Percentiles rank a stretch among this genome's conserved stretches.
Evolutionary conservation across 73 alveolate species (phyloP).

Genomic region (Paramecium octaurelia): DNA sequence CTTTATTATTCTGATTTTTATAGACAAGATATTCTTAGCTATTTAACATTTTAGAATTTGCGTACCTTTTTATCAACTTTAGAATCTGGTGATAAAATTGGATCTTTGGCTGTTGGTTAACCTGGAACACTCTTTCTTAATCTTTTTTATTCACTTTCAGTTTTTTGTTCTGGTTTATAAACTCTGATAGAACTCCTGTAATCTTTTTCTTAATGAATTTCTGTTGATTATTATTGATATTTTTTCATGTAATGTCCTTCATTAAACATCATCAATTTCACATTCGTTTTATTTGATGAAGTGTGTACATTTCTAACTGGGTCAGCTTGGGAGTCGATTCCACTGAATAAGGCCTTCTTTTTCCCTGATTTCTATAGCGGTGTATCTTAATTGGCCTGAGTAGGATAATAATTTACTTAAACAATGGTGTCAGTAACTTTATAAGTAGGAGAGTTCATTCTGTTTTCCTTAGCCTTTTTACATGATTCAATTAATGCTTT

Average conservation of each 20-base stretch:
- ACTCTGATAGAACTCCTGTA: neutral
- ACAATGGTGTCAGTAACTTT: neutral
- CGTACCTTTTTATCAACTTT: neutral
- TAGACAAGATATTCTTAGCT: neutral
- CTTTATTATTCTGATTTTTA: neutral
- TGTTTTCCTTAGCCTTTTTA: neutral
- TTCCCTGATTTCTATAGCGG: neutral
- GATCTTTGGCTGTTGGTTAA: neutral
- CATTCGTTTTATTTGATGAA: neutral
- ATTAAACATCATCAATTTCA: neutral
- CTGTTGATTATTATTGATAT: neutral
- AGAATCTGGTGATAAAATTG: slow-evolving; percentile 17
- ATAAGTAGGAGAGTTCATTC: slow-evolving; percentile 1
- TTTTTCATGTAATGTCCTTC: slow-evolving; percentile 35
- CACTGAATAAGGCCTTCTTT: neutral
- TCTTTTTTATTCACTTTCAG: neutral
- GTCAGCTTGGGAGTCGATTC: neutral
- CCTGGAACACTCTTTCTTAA: neutral
- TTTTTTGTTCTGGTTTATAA: neutral
- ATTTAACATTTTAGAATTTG: neutral
- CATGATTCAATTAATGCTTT: neutral
- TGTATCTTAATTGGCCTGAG: neutral
- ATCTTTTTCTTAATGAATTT: neutral
- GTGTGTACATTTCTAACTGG: neutral
- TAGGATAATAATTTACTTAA: neutral